phyloP scores from a whole-genome alignment of 1,284 basidiomycete species.

The Acaromyces ingoldii region DNA sequence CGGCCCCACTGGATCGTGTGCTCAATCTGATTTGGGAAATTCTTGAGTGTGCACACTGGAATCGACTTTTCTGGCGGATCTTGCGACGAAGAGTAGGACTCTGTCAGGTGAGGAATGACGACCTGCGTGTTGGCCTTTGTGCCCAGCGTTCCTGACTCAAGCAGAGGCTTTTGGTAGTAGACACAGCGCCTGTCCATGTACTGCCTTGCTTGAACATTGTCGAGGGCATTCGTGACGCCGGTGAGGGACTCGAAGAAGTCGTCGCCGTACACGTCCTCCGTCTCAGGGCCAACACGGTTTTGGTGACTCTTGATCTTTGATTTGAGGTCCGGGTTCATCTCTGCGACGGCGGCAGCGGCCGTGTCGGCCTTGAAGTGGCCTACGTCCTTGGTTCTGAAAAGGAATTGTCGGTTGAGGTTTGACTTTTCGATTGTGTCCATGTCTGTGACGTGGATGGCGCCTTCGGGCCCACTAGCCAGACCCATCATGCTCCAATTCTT shows the following conservation, averaged over 20 bases:
- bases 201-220: slow-evolving; percentile 89
- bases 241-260: slow-evolving; percentile 83
- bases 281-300: slow-evolving; percentile 83
- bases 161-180: slow-evolving; percentile 90
- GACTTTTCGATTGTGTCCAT: slow-evolving; percentile 99
- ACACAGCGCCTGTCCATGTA: slow-evolving; percentile 99
- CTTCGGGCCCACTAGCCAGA: slow-evolving; percentile 73
- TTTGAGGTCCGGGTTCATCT: slow-evolving; percentile 91
- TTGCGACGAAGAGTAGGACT: slow-evolving; percentile 96
- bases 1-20: slow-evolving; percentile 97
- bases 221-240: slow-evolving; percentile 98
- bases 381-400: slow-evolving; percentile 94
- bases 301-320: slow-evolving; percentile 86
- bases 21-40: slow-evolving; percentile 96
- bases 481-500: slow-evolving; percentile 99
- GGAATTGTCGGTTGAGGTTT: slow-evolving; percentile 96
- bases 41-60: slow-evolving; percentile 97
- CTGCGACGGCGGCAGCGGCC: slow-evolving; percentile 81
- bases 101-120: slow-evolving; percentile 87
- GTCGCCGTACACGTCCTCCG: slow-evolving; percentile 91
- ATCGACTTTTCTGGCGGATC: slow-evolving; percentile 98
- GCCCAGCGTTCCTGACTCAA: slow-evolving; percentile 96
- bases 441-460: slow-evolving; percentile 89
- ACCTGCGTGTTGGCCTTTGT: slow-evolving; percentile 99
- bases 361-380: slow-evolving; percentile 98